Evolutionary conservation across 495 filamentous ascomycete genomes (phyloP).

Genomic region (Cetradonia linearis): DNA sequence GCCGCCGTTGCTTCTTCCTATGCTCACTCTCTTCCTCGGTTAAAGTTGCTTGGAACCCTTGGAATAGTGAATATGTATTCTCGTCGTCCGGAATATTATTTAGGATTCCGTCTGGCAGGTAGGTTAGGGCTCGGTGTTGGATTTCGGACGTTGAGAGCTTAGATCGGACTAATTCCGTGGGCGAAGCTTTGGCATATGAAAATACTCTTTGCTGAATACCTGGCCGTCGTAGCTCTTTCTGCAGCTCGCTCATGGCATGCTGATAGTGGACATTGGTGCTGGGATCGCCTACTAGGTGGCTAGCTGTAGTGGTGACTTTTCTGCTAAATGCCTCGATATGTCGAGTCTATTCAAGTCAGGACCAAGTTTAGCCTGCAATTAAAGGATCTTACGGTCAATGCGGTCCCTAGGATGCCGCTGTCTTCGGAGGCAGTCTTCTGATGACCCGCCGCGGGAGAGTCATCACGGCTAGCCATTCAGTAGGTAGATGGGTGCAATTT

Average conservation of each 20-base stretch:
- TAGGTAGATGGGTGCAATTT: neutral
- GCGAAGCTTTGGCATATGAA: conserved; percentile 74
- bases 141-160: conserved; percentile 88
- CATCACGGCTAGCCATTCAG: conserved; percentile 25
- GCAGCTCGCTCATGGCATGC: conserved; percentile 77
- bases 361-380: conserved; percentile 12
- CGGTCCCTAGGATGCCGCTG: conserved; percentile 42
- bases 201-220: conserved; percentile 80
- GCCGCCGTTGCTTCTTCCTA: conserved; percentile 56
- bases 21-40: conserved; percentile 58
- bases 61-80: conserved; percentile 83
- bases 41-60: conserved; percentile 87
- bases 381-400: conserved; percentile 37
- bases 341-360: conserved; percentile 52
- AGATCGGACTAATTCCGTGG: conserved; percentile 84
- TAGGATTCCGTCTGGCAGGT: conserved; percentile 83
- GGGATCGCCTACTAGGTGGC: conserved; percentile 70
- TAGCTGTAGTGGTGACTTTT: conserved; percentile 90
- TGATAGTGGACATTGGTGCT: conserved; percentile 58
- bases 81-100: conserved; percentile 73
- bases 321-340: conserved; percentile 86
- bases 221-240: conserved; percentile 75
- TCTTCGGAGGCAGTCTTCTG: conserved; percentile 30
- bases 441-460: conserved; percentile 20
- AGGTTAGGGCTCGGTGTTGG: conserved; percentile 82